These are phyloP conservation scores for Penicillium sp. DNA, from an alignment of 2,329 filamentous ascomycete species.

Conservation along the genomic window DNA sequence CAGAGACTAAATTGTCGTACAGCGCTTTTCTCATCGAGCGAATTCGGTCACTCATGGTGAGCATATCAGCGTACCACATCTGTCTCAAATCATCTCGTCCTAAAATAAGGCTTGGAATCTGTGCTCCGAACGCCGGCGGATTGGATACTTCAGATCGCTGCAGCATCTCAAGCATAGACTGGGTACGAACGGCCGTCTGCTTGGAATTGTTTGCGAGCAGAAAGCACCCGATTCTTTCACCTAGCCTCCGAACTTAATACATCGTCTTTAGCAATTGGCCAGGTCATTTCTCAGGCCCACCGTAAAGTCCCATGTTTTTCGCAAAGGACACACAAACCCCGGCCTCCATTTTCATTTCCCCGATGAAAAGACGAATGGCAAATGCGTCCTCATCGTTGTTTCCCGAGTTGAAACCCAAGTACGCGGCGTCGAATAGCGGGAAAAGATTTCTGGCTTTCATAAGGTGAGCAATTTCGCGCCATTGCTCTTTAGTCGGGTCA, in stretches of 20 bases:
- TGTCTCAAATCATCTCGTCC: constrained; percentile 73
- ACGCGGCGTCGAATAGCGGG: constrained; percentile 60
- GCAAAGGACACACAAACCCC: constrained; percentile 58
- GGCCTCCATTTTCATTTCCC: constrained; percentile 71
- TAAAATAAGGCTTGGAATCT: constrained; percentile 76
- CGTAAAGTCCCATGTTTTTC: constrained; percentile 48
- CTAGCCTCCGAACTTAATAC: neutral
- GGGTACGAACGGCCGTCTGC: constrained; percentile 12
- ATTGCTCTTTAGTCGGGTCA: constrained; percentile 86
- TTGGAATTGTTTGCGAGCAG: constrained; percentile 10
- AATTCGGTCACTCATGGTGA: constrained; percentile 89
- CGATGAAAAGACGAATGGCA: constrained; percentile 25
- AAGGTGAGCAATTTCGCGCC: constrained; percentile 77
- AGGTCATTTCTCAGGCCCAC: constrained; percentile 1
- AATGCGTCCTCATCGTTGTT: constrained; percentile 28
- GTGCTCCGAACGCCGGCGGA: constrained; percentile 85
- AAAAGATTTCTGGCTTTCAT: constrained; percentile 76
- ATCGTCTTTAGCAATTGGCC: neutral
- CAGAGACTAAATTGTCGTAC: constrained; percentile 60
- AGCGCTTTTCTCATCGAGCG: constrained; percentile 80
- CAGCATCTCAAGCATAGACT: constrained; percentile 22
- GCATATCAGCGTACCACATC: constrained; percentile 86
- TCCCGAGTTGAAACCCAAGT: constrained; percentile 30
- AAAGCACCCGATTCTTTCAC: constrained; percentile 21
- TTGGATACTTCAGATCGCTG: constrained; percentile 95